phyloP scores from a whole-genome alignment of 805 yeast species.

The Starmerella etchellsii region DNA sequence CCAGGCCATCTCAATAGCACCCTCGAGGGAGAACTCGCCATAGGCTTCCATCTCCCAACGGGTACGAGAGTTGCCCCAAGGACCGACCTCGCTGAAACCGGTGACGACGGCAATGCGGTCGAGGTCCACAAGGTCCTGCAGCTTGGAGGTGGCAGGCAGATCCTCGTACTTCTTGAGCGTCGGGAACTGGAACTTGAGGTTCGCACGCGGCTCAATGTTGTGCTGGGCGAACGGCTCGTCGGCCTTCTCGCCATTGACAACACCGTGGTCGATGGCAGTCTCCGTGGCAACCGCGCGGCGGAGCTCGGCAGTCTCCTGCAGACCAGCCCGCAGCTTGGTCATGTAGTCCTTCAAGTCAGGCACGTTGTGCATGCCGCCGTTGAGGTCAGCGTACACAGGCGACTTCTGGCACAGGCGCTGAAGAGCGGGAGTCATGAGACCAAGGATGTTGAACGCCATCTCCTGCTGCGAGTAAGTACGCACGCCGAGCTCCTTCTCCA shows the following conservation, averaged over 20 bases:
- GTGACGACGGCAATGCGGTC: conserved; percentile 89
- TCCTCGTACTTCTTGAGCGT: conserved; percentile 63
- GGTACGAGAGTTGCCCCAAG: conserved; percentile 98
- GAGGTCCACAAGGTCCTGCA: conserved; percentile 84
- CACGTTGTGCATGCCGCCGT: conserved; percentile 94
- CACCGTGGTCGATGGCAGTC: conserved; percentile 74
- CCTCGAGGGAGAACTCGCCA: conserved; percentile 93
- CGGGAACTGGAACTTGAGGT: conserved; percentile 91
- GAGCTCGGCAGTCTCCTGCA: conserved; percentile 72
- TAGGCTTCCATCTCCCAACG: conserved; percentile 98
- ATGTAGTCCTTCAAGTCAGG: conserved; percentile 85
- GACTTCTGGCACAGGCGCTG: conserved; percentile 77
- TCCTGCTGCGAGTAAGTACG: conserved; percentile 97
- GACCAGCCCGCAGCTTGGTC: conserved; percentile 56
- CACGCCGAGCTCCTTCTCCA: conserved; percentile 77
- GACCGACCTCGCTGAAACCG: conserved; percentile 97
- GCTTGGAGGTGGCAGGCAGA: conserved; percentile 38
- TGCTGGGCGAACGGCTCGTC: conserved; percentile 74
- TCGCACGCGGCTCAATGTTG: conserved; percentile 81
- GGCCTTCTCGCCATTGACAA: conserved; percentile 75
- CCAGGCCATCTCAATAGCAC: conserved; percentile 99
- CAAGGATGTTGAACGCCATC: conserved; percentile 97
- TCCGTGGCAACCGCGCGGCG: conserved; percentile 93
- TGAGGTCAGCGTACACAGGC: conserved; percentile 95
- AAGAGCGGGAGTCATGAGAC: conserved; percentile 79